Evolutionary conservation across 257 asterid species (phyloP), one percentile per base, ranked within the genome.

Genomic region (Solanum bulbocastanum): DNA sequence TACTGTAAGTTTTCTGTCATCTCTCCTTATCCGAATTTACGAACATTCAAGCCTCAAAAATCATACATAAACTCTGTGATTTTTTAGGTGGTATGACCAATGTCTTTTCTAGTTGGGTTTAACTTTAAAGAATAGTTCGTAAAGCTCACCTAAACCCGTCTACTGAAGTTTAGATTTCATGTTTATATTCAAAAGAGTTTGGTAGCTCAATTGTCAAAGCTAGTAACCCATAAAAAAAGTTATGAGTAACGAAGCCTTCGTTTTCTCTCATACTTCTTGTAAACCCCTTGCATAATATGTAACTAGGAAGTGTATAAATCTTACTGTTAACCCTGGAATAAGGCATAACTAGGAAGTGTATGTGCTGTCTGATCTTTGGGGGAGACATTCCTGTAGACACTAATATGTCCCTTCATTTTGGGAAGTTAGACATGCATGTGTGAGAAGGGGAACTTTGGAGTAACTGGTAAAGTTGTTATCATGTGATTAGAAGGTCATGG

Each of bases 1-100:
- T 96, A 89, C 91, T 96, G 99, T 96, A 94, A 96, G 99, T 93
- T 83, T 5, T 39, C 52, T 44, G 33, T 14, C 35, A 5, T 36
- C 40, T 86, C 46, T 27, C 83, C 10, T 22, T 18, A 37, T 75
- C 32, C 1, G 16, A 16, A 14, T 86, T 87, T 39, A 75, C 69
- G 27, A 4, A 11, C 3, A 32, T 52, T 75, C 36, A 14, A 16
- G 46, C 44, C 44, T 69, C 27, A 27, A 23, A 71, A 69, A 49
- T 49, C 58, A 16, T 40, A 14, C 65, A 71, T 10, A n/a, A n/a
- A 10, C 46, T 35, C 14, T 49, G 2, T 84, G 39, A 84, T 14
- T 6, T 16, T 32, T 56, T 56, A 16, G 76, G 52, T 32, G n/a
- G 49, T 60, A 40, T 83, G 86, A 15, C 74, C 12, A n/a, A 20